phyloP scores from a whole-genome alignment of 169 alveolate species.

The Plasmodium berghei region DNA sequence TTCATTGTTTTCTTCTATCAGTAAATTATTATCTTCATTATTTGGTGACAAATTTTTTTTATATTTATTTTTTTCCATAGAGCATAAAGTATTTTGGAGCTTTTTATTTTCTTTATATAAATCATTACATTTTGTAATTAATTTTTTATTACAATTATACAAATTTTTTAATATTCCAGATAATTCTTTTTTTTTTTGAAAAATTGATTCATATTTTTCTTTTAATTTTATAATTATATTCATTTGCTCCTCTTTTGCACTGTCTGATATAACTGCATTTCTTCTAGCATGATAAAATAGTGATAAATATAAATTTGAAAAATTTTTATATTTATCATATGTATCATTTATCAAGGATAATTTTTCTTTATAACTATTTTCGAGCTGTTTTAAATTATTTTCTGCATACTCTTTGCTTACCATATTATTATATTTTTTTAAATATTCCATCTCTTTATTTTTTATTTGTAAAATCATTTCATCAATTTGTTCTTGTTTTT shows the following conservation, averaged over 20 bases:
- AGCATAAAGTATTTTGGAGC: not conserved
- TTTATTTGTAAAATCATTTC: slow-evolving; percentile 73
- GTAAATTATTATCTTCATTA: slow-evolving; percentile 22
- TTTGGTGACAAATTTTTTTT: slow-evolving; percentile 1
- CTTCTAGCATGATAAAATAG: slow-evolving; percentile 56
- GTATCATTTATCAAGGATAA: slow-evolving; percentile 18
- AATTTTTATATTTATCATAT: slow-evolving; percentile 52
- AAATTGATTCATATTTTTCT: slow-evolving; percentile 38
- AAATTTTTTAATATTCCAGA: slow-evolving; percentile 19
- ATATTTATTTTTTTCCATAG: not conserved
- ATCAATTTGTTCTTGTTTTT: slow-evolving; percentile 71
- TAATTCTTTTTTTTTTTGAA: slow-evolving; percentile 46
- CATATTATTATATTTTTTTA: slow-evolving; percentile 37
- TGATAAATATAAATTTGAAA: slow-evolving; percentile 35
- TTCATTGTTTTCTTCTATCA: slow-evolving; percentile 81
- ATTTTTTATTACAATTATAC: slow-evolving; percentile 39
- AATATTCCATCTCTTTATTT: slow-evolving; percentile 44
- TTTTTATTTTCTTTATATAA: slow-evolving; percentile 35
- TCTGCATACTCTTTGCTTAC: slow-evolving; percentile 39
- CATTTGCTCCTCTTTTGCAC: slow-evolving; percentile 67
- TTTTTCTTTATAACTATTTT: slow-evolving; percentile 36
- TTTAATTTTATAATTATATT: slow-evolving; percentile 35
- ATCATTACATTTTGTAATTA: slow-evolving; percentile 33
- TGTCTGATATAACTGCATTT: slow-evolving; percentile 46
- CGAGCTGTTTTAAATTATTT: slow-evolving; percentile 39